A percentile compares a stretch with the other conserved stretches of the same genome.
phyloP scores from a whole-genome alignment of 306 rosid genomes.

The Dalbergia oliveri region DNA sequence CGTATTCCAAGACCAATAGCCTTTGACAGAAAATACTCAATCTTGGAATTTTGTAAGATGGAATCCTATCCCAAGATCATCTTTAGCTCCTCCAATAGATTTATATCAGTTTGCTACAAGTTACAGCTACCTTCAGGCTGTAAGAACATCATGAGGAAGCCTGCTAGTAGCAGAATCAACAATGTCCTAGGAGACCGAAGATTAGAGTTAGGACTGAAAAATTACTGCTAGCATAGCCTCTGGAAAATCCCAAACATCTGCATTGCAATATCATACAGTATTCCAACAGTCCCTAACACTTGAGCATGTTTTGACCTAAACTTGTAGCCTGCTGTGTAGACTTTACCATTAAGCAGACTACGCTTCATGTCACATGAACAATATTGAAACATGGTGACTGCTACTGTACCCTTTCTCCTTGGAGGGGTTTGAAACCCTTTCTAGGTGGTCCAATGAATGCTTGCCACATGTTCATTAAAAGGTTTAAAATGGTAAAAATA shows the following conservation, averaged over 20 bases:
- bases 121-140: slow-evolving; percentile 47
- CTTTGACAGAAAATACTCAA: slow-evolving; percentile 38
- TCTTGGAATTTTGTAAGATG: slow-evolving; percentile 41
- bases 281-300: slow-evolving; percentile 41
- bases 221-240: slow-evolving; percentile 36
- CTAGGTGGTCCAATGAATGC: no score
- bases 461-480: no score
- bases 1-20: slow-evolving; percentile 42
- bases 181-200: slow-evolving; percentile 55
- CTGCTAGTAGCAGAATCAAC: slow-evolving; percentile 50
- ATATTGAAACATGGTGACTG: not conserved
- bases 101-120: slow-evolving; percentile 38
- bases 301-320: slow-evolving; percentile 41
- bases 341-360: slow-evolving; percentile 37
- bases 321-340: slow-evolving; percentile 20
- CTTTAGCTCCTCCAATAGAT: slow-evolving; percentile 50
- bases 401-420: no score
- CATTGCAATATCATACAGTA: slow-evolving; percentile 41
- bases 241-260: slow-evolving; percentile 45
- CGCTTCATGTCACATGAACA: slow-evolving; percentile 25
- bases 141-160: slow-evolving; percentile 42
- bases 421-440: no score
- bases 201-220: slow-evolving; percentile 45
- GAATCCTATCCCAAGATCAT: slow-evolving; percentile 47
- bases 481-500: no score